Percentiles rank a stretch among this genome's conserved stretches.
Conservation (phyloP, 495 filamentous ascomycete species). For the Xylaria grammica region DNA sequence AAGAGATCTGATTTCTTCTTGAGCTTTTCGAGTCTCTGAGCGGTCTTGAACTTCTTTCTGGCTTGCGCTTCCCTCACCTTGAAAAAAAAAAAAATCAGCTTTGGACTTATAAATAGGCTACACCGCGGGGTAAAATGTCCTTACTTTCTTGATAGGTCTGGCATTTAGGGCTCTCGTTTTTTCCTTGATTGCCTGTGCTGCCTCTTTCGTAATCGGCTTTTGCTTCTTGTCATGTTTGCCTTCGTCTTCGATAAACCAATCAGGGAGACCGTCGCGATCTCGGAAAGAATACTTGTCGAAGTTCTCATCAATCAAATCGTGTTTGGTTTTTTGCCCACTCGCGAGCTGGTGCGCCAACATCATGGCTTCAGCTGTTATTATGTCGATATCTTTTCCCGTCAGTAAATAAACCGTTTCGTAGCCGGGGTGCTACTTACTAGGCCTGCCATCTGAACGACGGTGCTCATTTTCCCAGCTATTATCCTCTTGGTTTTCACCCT, state of each 20-base stretch:
- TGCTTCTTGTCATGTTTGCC: conserved; percentile 78
- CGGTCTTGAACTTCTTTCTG: conserved; percentile 94
- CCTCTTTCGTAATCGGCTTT: conserved; percentile 87
- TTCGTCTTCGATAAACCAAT: conserved; percentile 98
- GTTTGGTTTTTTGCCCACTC: conserved; percentile 75
- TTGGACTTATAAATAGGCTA: neutral
- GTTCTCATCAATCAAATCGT: conserved; percentile 83
- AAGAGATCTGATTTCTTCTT: conserved; percentile 91
- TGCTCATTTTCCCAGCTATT: conserved; percentile 71
- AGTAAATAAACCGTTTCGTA: conserved; percentile 24
- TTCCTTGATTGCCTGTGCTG: conserved; percentile 91
- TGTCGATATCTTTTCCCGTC: conserved; percentile 81
- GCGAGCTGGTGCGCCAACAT: conserved; percentile 93
- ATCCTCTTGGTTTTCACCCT: conserved; percentile 51
- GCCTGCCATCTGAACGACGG: conserved; percentile 68
- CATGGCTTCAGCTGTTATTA: conserved; percentile 99
- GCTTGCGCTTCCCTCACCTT: conserved; percentile 88
- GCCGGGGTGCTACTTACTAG: conserved; percentile 56
- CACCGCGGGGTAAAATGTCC: neutral
- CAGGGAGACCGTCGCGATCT: conserved; percentile 89
- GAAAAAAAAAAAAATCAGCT: neutral
- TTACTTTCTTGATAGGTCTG: conserved; percentile 91
- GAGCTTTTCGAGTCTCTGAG: conserved; percentile 87
- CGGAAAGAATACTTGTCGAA: conserved; percentile 94
- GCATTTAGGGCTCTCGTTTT: conserved; percentile 94